Evolutionary conservation across 805 yeast genomes (phyloP), one percentile per base, ranked within the genome.

Genomic region (Kazachstania kunashirensis): DNA sequence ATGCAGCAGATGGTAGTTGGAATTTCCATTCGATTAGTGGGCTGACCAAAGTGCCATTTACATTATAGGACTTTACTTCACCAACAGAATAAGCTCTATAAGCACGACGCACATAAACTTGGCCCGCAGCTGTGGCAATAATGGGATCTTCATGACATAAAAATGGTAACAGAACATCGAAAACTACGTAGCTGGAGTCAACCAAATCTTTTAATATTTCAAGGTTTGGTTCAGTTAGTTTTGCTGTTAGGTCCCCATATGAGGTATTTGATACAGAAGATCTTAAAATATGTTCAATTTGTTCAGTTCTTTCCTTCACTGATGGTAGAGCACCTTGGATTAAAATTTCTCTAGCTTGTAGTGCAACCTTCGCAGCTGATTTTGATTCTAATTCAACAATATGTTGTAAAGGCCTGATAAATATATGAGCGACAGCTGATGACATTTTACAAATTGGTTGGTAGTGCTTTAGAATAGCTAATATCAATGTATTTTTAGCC

Each of bases 301-400:
- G 98, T 61, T 89, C 96, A 23, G 95, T 80, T 67, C 97, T 79
- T 65, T 92, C 99, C 62, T 84, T 78, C 45, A 86, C 79, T 3
- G 97, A 86, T 26, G 99, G 99, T 65, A 92, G 71, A 21, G 97
- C 85, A 60, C 96, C 92, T 69, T 88, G 95, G 53, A 92, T 92
- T 53, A 92, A 73, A 42, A 94, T 82, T 65, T 94, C 99, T 59
- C 97, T 78, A 2, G 97, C 96, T 62, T 84, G 86, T 55, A 92
- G 69, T 19, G 95, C 84, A 34, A 89, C 96, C 68, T 88, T 89
- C 20, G 95, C 89, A 25, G 95, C 77, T 7, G 84, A 75, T 57
- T 96, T 80, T 18, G 92, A 74, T 51, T 89, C 97, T 46, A 92
- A 71, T 59, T 84, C 92, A 37, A 88, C 95, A 49, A 94, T 69